These are phyloP conservation scores for Neobulgaria alba DNA, from an alignment of 2,329 filamentous ascomycete species.

Conservation along the genomic window DNA sequence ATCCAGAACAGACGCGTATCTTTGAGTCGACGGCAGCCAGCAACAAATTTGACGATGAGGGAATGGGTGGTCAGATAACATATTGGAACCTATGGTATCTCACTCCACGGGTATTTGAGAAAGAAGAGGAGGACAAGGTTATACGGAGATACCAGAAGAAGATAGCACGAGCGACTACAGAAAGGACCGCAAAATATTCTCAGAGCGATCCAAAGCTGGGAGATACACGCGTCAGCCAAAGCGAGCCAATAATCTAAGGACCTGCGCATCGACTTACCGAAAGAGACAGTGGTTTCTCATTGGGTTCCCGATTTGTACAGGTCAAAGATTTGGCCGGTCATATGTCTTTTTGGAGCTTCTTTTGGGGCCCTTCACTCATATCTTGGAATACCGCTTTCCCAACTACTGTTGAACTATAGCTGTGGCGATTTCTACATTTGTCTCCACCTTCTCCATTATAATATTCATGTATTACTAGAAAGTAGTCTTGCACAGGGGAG, in stretches of 20 bases:
- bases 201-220: not conserved
- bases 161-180: no score
- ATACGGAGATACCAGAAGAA: not conserved
- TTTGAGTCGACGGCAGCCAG: conserved; percentile 26
- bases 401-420: conserved; percentile 24
- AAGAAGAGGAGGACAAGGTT: conserved; percentile 18
- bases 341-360: conserved; percentile 20
- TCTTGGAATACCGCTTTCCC: conserved; percentile 28
- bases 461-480: conserved; percentile 24
- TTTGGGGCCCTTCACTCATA: conserved; percentile 29
- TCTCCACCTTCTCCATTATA: conserved; percentile 24
- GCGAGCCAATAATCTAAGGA: no score
- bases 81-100: conserved; percentile 25
- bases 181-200: no score
- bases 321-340: conserved; percentile 20
- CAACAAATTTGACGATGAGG: conserved; percentile 26
- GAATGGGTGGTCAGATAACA: conserved; percentile 18
- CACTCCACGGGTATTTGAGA: conserved; percentile 28
- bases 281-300: conserved; percentile 11
- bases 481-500: conserved; percentile 19
- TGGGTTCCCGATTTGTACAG: conserved; percentile 17
- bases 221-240: no score
- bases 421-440: conserved; percentile 26
- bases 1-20: conserved; percentile 11
- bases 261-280: no score